Conservation (phyloP, 495 filamentous ascomycete genomes). For the Neurospora pannonica region DNA sequence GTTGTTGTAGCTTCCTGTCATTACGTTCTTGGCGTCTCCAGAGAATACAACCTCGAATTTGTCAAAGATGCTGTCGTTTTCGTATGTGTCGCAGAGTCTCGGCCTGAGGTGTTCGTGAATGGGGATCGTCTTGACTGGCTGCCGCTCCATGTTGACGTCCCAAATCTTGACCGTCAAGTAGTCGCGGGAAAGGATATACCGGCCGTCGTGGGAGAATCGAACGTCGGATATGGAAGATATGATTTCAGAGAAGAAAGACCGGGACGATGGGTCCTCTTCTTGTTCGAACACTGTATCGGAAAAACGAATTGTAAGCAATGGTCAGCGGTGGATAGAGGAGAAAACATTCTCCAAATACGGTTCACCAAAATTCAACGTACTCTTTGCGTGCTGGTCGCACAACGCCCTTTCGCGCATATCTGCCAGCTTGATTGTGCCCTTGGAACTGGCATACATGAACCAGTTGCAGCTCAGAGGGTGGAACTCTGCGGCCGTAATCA, state of each 20-base stretch:
- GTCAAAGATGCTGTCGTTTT: conserved; percentile 99
- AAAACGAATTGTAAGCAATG: conserved; percentile 7
- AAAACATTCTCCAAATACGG: background rate
- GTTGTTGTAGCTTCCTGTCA: conserved; percentile 99
- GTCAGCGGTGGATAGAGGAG: background rate
- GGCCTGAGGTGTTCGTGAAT: conserved; percentile 96
- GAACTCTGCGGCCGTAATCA: conserved; percentile 97
- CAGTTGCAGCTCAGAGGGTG: conserved; percentile 96
- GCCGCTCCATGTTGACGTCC: conserved; percentile 98
- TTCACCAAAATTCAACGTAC: conserved; percentile 42
- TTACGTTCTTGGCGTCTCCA: conserved; percentile 95
- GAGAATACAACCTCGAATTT: conserved; percentile 99
- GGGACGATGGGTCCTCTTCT: conserved; percentile 96
- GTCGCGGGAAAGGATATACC: conserved; percentile 94
- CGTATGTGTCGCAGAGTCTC: conserved; percentile 93
- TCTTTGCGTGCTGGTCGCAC: conserved; percentile 90
- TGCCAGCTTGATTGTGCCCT: conserved; percentile 96
- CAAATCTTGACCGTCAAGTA: conserved; percentile 99
- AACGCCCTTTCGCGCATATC: conserved; percentile 96
- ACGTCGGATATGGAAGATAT: conserved; percentile 99
- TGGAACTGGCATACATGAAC: conserved; percentile 99
- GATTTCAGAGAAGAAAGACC: conserved; percentile 99
- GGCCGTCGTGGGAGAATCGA: conserved; percentile 89
- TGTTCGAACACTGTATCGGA: conserved; percentile 78
- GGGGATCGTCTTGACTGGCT: conserved; percentile 95